Evolutionary conservation across 2,329 filamentous ascomycete species (phyloP).

Genomic region (Xylaria sp.): DNA sequence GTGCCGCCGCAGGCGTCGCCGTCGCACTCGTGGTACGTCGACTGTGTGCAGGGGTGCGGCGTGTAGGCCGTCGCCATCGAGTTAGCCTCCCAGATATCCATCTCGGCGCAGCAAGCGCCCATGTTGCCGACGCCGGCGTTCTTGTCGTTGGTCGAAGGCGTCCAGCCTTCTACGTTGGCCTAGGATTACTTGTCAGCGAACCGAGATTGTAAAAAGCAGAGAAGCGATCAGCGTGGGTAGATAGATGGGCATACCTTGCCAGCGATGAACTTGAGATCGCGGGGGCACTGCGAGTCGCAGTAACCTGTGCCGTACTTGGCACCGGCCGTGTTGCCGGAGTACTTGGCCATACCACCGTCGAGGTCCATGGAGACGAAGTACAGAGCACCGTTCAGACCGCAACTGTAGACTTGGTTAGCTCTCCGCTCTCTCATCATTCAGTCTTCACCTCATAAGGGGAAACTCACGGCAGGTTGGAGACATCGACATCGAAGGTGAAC

Average conservation of each 20-base stretch:
- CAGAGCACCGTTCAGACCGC: conserved; percentile 72
- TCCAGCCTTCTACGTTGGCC: conserved; percentile 61
- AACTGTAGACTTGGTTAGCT: conserved; percentile 47
- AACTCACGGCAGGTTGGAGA: conserved; percentile 61
- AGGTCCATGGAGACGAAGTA: conserved; percentile 67
- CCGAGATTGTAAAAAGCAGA: too few species aligned
- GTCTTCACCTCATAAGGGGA: neutral
- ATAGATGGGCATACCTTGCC: conserved; percentile 48
- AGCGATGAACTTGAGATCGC: conserved; percentile 64
- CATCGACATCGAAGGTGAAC: conserved; percentile 72
- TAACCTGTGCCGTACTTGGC: conserved; percentile 69
- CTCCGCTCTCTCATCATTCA: neutral
- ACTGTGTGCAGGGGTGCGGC: conserved; percentile 66
- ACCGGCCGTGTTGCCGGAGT: conserved; percentile 57
- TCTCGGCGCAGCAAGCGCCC: conserved; percentile 67
- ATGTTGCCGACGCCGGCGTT: conserved; percentile 60
- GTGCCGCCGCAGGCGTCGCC: conserved; percentile 60
- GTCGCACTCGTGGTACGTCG: conserved; percentile 59
- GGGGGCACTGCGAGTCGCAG: conserved; percentile 62
- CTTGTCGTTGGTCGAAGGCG: conserved; percentile 58
- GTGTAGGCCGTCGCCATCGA: conserved; percentile 67
- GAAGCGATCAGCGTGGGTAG: too few species aligned
- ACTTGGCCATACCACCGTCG: conserved; percentile 61
- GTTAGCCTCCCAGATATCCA: conserved; percentile 73
- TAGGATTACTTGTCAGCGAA: conserved; percentile 29